Base-by-base conservation (phyloP, 805 yeast species). In the Kluyveromyces aestuarii region DNA sequence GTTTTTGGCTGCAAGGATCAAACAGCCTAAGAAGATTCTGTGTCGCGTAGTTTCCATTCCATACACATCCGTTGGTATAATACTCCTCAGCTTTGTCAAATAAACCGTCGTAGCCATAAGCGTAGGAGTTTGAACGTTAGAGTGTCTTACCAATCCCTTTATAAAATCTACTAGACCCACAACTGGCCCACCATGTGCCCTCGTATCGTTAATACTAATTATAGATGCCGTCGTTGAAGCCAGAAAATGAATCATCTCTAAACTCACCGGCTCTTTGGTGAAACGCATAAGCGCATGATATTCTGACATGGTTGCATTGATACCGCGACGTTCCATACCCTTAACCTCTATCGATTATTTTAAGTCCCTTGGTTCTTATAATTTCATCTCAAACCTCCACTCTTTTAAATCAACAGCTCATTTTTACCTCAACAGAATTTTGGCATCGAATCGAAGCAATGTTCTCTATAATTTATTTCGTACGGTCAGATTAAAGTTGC, bases 1-100 rank as follows among this genome's bases (percentile, higher is more conserved):
- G 53, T 81, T 82, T 71, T 91, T 91, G 14, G 98, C 96, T n/a
- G 96, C 86, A 44, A 93, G 69, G 41, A 91, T 87, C 49, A 91
- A 74, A 41, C 96, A 80, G 0, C 97, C 96, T 46, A 91, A 71
- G 56, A 91, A 93, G 50, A 91, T 87, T 52, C 98, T 76, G 71
- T 91, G 99, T 62, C 95, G 79, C 8, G 98, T 89, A 47, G 97
- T 85, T 47, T 80, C 88, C 76, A 90, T 88, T 16, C 98, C 98
- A 50, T 84, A 79, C 11, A 96, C 93, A 64, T 86, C 85, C 27
- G 87, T 79, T 2, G 98, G 98, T 47, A 91, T 75, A 8, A 84
- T 74, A 47, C 79, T 76, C 56, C 91, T 79, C 57, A 93, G 73
- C 55, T 88, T 83, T 48, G 83, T 81, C 52, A 91, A 72, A 64